These are phyloP conservation scores for Colletotrichum eremochloae DNA, from an alignment of 2,329 filamentous ascomycete genomes.

Conservation along the genomic window DNA sequence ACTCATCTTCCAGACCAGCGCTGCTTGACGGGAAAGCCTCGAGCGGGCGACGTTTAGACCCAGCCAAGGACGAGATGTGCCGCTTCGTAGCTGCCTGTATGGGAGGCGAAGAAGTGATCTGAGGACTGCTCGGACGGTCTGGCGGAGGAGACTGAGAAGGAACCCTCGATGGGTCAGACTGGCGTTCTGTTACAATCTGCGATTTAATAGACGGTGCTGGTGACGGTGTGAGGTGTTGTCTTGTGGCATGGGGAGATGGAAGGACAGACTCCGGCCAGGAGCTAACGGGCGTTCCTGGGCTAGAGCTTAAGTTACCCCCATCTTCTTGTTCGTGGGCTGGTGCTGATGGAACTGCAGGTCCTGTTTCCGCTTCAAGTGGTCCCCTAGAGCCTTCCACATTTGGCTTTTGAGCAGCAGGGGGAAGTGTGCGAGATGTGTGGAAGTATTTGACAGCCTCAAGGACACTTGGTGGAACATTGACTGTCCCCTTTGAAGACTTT, in stretches of 20 bases:
- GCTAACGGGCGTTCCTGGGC: slow-evolving; percentile 5
- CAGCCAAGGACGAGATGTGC: not conserved
- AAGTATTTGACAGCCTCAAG: slow-evolving; percentile 49
- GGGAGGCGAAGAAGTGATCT: slow-evolving; percentile 19
- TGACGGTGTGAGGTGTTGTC: not conserved
- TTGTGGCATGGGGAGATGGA: not conserved
- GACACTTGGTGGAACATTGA: slow-evolving; percentile 54
- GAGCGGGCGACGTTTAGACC: slow-evolving; percentile 23
- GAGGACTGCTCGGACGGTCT: slow-evolving; percentile 32
- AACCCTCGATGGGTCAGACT: not conserved
- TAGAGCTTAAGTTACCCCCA: not conserved
- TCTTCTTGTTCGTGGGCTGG: not conserved
- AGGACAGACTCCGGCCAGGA: slow-evolving; percentile 46
- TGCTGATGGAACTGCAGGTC: not conserved
- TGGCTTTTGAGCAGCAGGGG: slow-evolving; percentile 37
- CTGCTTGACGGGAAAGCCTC: slow-evolving; percentile 40
- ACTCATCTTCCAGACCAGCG: slow-evolving; percentile 51
- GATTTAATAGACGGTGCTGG: slow-evolving; percentile 34
- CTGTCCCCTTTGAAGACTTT: slow-evolving; percentile 43
- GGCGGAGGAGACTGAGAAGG: slow-evolving; percentile 38
- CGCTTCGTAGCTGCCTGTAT: slow-evolving; percentile 8
- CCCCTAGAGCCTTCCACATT: slow-evolving; percentile 4
- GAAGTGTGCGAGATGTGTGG: slow-evolving; percentile 35
- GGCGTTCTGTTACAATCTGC: slow-evolving; percentile 25
- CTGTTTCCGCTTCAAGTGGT: not conserved